Base-by-base conservation (phyloP, 768 basidiomycete species). In the Tricholoma hemisulphureum region DNA sequence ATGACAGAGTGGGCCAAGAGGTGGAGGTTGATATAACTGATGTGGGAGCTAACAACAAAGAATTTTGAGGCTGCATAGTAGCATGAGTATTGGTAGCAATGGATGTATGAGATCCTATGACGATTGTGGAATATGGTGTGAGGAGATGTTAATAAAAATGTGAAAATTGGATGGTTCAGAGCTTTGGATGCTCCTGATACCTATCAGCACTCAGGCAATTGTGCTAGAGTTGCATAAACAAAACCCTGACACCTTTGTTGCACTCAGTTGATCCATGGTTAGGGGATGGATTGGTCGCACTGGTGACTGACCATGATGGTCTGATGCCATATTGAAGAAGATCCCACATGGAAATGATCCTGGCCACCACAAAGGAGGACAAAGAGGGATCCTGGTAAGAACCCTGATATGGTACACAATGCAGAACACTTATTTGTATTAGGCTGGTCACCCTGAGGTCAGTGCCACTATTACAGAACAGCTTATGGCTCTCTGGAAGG, bases 231-330 rank as follows among this genome's bases (percentile, higher is more conserved):
- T 65, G 9, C 58, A 69, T 43, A 46, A 45, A 9, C 41, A 31
- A n/a, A 45, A 64, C 48, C 54, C 61, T 5, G 50, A 46, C 11
- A 51, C 50, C 8, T 70, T 67, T 50, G 43, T 23, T 1, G 34
- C 39, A 11, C 53, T 70, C 35, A 66, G 29, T 28, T 55, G 48
- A 4, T 65, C 41, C 4, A 69, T 61, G 1, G 58, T 70, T 16
- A 60, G 67, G 5, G 58, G 52, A 8, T 71, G 69, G 68, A 67
- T 71, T 56, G 68, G 67, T 41, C 58, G 53, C 18, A 55, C 59
- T 5, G 61, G 61, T 29, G 48, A 46, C 8, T 50, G 48, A 31
- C 63, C 64, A 37, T 6, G 28, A 24, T 71, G 68, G 69, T 61
- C 53, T 13, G 62, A 59, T 13, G 26, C 56, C 16, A 58, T 62